These are phyloP conservation scores for Fusarium secorum DNA, from an alignment of 2,329 filamentous ascomycete genomes.

Conservation along the genomic window DNA sequence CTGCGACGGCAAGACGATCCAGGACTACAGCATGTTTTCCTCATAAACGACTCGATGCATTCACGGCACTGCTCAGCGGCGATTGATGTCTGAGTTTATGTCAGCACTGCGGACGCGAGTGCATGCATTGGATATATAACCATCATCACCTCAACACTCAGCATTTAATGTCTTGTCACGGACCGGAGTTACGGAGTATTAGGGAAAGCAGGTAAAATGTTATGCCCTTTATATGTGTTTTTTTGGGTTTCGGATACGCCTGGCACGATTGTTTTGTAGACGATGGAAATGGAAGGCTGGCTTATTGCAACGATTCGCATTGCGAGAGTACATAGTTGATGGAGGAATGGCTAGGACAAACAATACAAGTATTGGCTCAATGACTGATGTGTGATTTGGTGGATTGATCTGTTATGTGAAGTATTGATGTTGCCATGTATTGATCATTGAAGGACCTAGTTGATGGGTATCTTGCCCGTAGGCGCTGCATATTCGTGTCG, in stretches of 20 bases:
- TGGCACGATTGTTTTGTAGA: slow-evolving; percentile 14
- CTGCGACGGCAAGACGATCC: slow-evolving; percentile 77
- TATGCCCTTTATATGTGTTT: slow-evolving; percentile 10
- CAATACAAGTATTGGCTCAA: not conserved
- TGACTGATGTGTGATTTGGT: not conserved
- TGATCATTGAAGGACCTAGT: not conserved
- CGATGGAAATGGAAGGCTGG: not conserved
- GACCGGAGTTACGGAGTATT: slow-evolving; percentile 21
- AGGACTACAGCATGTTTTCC: slow-evolving; percentile 22
- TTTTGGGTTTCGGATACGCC: slow-evolving; percentile 6
- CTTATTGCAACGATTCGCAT: slow-evolving; percentile 9
- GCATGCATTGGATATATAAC: slow-evolving; percentile 27
- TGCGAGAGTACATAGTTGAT: slow-evolving; percentile 30
- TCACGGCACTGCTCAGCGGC: not conserved
- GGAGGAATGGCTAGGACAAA: slow-evolving; percentile 10
- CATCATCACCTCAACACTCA: slow-evolving; percentile 5
- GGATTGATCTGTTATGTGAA: not conserved
- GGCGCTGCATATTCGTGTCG: not conserved
- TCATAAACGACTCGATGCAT: slow-evolving; percentile 7
- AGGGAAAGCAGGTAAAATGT: slow-evolving; percentile 29
- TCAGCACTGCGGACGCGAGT: slow-evolving; percentile 1
- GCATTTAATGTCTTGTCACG: slow-evolving; percentile 22
- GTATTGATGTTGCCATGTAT: not conserved
- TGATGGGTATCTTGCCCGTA: not conserved
- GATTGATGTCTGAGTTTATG: slow-evolving; percentile 8